phyloP scores from a whole-genome alignment of 495 filamentous ascomycete species.

The Parachaetomium inaequale region DNA sequence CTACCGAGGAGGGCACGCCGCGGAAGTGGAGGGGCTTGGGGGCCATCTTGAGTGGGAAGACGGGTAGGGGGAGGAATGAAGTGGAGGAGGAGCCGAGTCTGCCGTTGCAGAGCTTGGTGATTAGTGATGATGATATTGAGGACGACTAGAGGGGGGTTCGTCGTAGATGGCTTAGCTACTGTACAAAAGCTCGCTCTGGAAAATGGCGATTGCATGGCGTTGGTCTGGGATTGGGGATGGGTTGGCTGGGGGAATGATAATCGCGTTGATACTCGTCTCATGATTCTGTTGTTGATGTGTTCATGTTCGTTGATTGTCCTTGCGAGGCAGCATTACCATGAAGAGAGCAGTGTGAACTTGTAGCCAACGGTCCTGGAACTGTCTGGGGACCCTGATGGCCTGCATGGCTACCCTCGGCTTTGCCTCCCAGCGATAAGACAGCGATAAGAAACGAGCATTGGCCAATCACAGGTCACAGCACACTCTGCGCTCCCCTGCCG shows the following conservation, averaged over 20 bases:
- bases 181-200: not conserved
- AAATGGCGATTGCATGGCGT: not conserved
- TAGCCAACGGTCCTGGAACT: too few relatives aligned
- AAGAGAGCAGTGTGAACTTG: too few relatives aligned
- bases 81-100: conserved; percentile 33
- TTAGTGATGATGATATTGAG: conserved; percentile 96
- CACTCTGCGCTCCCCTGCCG: too few relatives aligned
- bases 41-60: conserved; percentile 25
- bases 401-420: conserved; percentile 2
- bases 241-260: not conserved
- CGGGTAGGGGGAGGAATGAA: conserved; percentile 13
- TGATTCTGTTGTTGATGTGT: too few relatives aligned
- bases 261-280: not conserved
- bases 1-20: conserved; percentile 42
- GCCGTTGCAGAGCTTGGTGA: conserved; percentile 61
- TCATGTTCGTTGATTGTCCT: too few relatives aligned
- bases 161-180: not conserved
- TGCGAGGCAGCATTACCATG: too few relatives aligned
- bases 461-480: too few relatives aligned
- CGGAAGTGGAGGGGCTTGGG: conserved; percentile 31
- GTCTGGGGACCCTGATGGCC: conserved; percentile 18
- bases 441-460: too few relatives aligned
- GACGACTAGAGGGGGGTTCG: conserved; percentile 53
- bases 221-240: not conserved
- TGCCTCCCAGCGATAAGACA: not conserved